Conservation (phyloP, 2,329 filamentous ascomycete species). For the Claviceps humidiphila region DNA sequence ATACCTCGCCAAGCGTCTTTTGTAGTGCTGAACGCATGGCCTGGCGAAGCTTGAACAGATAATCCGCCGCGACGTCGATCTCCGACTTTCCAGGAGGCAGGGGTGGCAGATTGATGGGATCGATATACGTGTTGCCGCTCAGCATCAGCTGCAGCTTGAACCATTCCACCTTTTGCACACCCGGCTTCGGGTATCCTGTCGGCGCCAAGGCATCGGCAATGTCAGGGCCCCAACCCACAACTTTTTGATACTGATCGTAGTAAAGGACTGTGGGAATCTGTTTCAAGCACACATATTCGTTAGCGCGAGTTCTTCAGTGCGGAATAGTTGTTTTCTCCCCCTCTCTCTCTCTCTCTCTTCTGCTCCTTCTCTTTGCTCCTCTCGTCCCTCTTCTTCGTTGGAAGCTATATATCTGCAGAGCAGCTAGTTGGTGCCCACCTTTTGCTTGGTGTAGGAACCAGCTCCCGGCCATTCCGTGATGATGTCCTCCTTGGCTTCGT, state of each 20-base stretch:
- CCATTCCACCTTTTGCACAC: constrained; percentile 98
- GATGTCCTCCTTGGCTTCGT: constrained; percentile 94
- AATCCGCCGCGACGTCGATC: constrained; percentile 98
- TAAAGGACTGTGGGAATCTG: constrained; percentile 98
- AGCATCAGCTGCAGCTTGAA: constrained; percentile 99
- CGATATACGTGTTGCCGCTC: constrained; percentile 96
- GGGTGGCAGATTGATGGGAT: constrained; percentile 95
- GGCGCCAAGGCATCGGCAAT: constrained; percentile 93
- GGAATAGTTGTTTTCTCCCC: not conserved
- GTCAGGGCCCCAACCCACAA: constrained; percentile 98
- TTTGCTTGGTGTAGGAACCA: constrained; percentile 96
- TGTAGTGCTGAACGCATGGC: constrained; percentile 92
- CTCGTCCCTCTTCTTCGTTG: not conserved
- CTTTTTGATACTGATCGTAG: constrained; percentile 98
- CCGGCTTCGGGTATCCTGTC: constrained; percentile 92
- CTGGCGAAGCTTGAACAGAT: constrained; percentile 94
- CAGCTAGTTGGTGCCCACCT: constrained; percentile 42
- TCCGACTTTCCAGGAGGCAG: constrained; percentile 96
- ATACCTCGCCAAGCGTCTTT: constrained; percentile 94
- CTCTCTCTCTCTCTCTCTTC: not conserved
- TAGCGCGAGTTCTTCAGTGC: not conserved
- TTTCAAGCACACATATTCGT: not conserved
- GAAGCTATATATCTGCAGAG: not conserved
- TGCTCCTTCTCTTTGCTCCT: not conserved
- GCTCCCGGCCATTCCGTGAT: constrained; percentile 98